These are phyloP conservation scores for Groenewaldozyma salmanticensis DNA, from an alignment of 805 yeast genomes.

Conservation along the genomic window DNA sequence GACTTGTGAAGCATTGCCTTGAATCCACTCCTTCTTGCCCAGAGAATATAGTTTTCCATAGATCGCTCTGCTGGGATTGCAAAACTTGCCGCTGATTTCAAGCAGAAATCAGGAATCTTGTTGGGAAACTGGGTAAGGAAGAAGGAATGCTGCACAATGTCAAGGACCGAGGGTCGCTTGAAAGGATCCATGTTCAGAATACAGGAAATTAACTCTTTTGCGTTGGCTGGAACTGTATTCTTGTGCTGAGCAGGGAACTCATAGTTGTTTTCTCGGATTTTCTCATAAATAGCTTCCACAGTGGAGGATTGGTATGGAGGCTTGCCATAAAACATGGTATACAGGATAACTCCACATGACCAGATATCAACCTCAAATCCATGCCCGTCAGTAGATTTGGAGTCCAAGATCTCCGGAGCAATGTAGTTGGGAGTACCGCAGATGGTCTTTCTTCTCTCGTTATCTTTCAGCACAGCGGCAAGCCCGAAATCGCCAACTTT, in stretches of 20 bases:
- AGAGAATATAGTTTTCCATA: constrained; percentile 8
- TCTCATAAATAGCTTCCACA: constrained; percentile 82
- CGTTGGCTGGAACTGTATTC: constrained; percentile 56
- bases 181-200: constrained; percentile 70
- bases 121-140: constrained; percentile 70
- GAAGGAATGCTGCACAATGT: constrained; percentile 76
- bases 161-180: constrained; percentile 70
- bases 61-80: constrained; percentile 41
- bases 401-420: constrained; percentile 94
- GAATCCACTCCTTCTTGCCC: constrained; percentile 1
- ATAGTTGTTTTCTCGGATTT: constrained; percentile 77
- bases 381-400: constrained; percentile 72
- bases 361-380: constrained; percentile 92
- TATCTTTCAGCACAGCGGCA: constrained; percentile 77
- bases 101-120: constrained; percentile 49
- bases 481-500: constrained; percentile 97
- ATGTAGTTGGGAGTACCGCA: constrained; percentile 99
- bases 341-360: constrained; percentile 97
- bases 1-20: neutral
- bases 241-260: constrained; percentile 65
- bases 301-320: constrained; percentile 98
- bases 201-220: constrained; percentile 59
- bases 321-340: constrained; percentile 82
- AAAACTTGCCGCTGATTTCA: constrained; percentile 53
- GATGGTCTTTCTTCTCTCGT: constrained; percentile 78